These are phyloP conservation scores for Geoglossum cookeanum DNA, from an alignment of 2,329 filamentous ascomycete genomes.

Conservation along the genomic window DNA sequence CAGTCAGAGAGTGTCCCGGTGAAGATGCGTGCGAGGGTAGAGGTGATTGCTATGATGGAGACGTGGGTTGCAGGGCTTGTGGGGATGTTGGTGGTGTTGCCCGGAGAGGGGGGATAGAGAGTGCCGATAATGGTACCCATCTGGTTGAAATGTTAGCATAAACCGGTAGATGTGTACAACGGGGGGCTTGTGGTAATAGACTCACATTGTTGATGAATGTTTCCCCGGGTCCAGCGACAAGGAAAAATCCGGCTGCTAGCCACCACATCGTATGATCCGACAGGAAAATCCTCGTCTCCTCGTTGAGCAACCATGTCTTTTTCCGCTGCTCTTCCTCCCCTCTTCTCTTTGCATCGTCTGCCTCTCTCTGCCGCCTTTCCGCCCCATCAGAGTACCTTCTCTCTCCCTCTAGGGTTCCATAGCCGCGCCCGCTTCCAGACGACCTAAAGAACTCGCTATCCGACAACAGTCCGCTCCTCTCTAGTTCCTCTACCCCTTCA, in stretches of 20 bases:
- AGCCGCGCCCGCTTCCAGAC: conserved; percentile 33
- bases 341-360: conserved; percentile 23
- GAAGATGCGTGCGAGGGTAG: conserved; percentile 74
- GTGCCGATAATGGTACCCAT: conserved; percentile 85
- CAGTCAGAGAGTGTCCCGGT: conserved; percentile 80
- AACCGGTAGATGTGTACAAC: not conserved
- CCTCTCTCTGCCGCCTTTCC: conserved; percentile 22
- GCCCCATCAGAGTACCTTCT: conserved; percentile 26
- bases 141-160: conserved; percentile 12
- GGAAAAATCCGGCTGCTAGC: conserved; percentile 75
- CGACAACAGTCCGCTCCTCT: conserved; percentile 65
- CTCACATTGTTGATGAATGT: conserved; percentile 81
- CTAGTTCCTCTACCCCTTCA: conserved; percentile 75
- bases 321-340: conserved; percentile 43
- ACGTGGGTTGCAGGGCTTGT: conserved; percentile 72
- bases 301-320: conserved; percentile 82
- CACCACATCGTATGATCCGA: conserved; percentile 90
- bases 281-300: conserved; percentile 71
- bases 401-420: conserved; percentile 39
- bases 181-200: not conserved
- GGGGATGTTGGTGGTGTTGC: conserved; percentile 44
- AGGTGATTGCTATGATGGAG: conserved; percentile 76
- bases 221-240: conserved; percentile 88
- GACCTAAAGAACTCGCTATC: conserved; percentile 53
- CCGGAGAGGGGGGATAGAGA: conserved; percentile 44